phyloP scores from a whole-genome alignment of 2,329 filamentous ascomycete species.

The Aspergillus japonicus region DNA sequence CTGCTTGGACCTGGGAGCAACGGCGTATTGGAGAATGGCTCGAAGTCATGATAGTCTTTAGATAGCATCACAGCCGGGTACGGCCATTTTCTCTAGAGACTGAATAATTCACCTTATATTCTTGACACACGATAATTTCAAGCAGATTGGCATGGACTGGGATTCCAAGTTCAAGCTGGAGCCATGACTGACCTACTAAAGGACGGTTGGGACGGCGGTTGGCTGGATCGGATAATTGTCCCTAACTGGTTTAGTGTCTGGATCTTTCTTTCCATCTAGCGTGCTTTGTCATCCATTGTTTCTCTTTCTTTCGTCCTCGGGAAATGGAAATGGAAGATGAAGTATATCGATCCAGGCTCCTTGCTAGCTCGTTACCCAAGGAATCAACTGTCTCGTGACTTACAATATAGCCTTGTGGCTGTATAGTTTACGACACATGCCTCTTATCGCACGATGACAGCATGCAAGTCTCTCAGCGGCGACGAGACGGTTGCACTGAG shows the following conservation, averaged over 20 bases:
- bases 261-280: background rate
- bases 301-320: background rate
- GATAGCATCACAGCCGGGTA: background rate
- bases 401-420: background rate
- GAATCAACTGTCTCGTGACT: background rate
- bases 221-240: background rate
- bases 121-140: no score
- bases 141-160: no score
- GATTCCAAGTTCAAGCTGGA: no score
- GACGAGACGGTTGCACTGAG: slow-evolving; percentile 34
- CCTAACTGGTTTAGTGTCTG: background rate
- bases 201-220: background rate
- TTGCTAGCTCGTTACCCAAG: background rate
- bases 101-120: background rate
- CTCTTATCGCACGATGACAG: background rate
- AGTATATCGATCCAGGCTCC: background rate
- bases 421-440: background rate
- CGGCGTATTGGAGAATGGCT: slow-evolving; percentile 11
- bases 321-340: background rate
- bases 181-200: no score
- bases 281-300: background rate
- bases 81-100: background rate
- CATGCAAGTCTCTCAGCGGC: slow-evolving; percentile 11
- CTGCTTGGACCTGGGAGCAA: background rate
- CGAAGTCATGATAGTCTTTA: slow-evolving; percentile 6